These are phyloP conservation scores for Neofusicoccum laricinum DNA, from an alignment of 2,329 filamentous ascomycete species.

Conservation along the genomic window DNA sequence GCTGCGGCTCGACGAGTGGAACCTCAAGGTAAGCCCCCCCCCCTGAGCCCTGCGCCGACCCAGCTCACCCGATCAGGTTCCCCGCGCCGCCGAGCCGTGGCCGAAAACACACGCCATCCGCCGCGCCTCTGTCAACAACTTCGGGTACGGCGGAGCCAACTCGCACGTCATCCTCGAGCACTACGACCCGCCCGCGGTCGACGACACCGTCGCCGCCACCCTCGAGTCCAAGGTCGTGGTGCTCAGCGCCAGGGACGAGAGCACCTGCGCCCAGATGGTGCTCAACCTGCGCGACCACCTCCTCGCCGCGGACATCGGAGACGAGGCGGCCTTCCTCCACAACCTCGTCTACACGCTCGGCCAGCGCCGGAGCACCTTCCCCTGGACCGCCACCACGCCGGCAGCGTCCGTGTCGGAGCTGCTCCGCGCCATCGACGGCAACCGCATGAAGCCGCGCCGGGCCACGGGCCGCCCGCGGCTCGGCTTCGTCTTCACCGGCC, in stretches of 20 bases:
- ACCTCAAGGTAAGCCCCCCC: too few species aligned
- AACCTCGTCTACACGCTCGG: neutral
- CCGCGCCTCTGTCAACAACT: too few species aligned
- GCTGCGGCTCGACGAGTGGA: conserved; percentile 15
- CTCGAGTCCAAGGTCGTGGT: neutral
- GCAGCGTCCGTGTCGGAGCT: neutral
- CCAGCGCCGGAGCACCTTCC: neutral
- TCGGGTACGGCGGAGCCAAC: conserved; percentile 27
- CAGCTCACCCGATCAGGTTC: too few species aligned
- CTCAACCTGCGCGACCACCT: neutral
- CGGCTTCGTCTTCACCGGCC: conserved; percentile 28
- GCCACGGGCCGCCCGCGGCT: neutral
- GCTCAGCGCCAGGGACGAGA: conserved; percentile 6
- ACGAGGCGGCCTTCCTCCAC: neutral
- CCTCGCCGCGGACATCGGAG: too few species aligned
- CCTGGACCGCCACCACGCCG: neutral
- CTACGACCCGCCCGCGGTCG: too few species aligned
- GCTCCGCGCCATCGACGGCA: neutral
- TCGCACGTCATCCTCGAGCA: conserved; percentile 28
- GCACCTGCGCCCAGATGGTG: too few species aligned
- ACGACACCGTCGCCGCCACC: too few species aligned
- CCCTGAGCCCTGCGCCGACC: too few species aligned
- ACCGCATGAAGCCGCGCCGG: neutral
- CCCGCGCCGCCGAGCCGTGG: too few species aligned
- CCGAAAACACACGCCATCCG: too few species aligned